A percentile compares a stretch with the other conserved stretches of the same genome.
These are phyloP conservation scores for Pyrenophora teres DNA, from an alignment of 2,329 filamentous ascomycete species.

Conservation along the genomic window DNA sequence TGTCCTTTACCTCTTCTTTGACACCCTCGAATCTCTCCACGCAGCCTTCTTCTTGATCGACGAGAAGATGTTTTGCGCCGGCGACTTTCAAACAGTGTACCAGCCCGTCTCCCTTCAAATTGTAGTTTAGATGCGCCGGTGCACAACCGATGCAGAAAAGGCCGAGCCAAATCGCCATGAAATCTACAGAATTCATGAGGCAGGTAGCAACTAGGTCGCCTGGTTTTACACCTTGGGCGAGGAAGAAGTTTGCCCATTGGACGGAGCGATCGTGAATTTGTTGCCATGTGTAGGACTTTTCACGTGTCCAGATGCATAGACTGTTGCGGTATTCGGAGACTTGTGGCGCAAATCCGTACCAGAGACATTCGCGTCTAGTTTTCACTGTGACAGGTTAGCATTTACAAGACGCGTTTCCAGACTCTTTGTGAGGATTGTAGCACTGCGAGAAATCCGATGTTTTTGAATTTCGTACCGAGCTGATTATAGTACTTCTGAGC, in stretches of 20 bases:
- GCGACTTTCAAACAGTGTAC: slow-evolving; percentile 67
- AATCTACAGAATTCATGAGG: slow-evolving; percentile 68
- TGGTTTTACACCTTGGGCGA: slow-evolving; percentile 60
- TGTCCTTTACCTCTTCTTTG: slow-evolving; percentile 21
- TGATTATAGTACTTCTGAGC: slow-evolving; percentile 31
- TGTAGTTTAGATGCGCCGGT: slow-evolving; percentile 72
- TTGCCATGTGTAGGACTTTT: slow-evolving; percentile 50
- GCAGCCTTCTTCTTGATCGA: slow-evolving; percentile 57
- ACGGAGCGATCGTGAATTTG: slow-evolving; percentile 35
- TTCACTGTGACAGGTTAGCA: slow-evolving; percentile 40
- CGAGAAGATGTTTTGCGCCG: slow-evolving; percentile 59
- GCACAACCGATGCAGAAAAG: slow-evolving; percentile 68
- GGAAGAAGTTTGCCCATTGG: slow-evolving; percentile 40
- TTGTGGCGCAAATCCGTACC: slow-evolving; percentile 35
- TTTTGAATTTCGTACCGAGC: slow-evolving; percentile 25
- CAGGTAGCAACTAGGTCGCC: slow-evolving; percentile 69
- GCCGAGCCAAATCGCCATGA: slow-evolving; percentile 68
- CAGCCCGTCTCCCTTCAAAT: slow-evolving; percentile 65
- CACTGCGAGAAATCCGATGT: too few species aligned
- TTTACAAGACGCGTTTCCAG: background rate
- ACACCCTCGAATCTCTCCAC: slow-evolving; percentile 25
- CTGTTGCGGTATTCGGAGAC: slow-evolving; percentile 47
- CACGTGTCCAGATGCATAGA: slow-evolving; percentile 69
- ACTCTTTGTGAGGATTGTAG: too few species aligned
- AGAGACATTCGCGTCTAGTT: slow-evolving; percentile 42